phyloP scores from a whole-genome alignment of 495 filamentous ascomycete species.

The Pseudomonodictys pantanalensis region DNA sequence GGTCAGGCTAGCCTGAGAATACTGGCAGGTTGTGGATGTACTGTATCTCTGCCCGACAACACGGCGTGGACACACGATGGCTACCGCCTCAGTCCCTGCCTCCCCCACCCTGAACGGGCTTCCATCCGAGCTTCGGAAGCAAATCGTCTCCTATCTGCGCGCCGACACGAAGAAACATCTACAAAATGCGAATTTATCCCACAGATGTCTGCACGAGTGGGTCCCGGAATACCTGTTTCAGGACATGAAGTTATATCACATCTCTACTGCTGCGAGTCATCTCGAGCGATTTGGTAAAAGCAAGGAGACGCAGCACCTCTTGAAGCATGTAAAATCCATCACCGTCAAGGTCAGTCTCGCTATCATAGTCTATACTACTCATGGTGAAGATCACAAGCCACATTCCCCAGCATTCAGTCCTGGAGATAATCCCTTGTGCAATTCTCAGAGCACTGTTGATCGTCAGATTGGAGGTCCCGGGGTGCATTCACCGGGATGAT shows the following conservation, averaged over 20 bases:
- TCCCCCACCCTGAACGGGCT: conserved; percentile 9
- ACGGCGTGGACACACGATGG: neutral
- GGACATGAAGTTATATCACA: conserved; percentile 13
- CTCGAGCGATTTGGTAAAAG: conserved; percentile 6
- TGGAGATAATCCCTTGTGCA: conserved; percentile 12
- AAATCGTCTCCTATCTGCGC: conserved; percentile 16
- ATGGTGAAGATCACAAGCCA: neutral
- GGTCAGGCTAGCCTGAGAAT: no score
- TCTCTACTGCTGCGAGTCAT: neutral
- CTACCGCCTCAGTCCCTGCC: neutral
- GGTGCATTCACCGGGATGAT: no score
- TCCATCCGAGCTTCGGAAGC: conserved; percentile 15
- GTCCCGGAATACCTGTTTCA: conserved; percentile 22
- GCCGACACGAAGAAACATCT: conserved; percentile 8
- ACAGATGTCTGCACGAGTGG: conserved; percentile 21
- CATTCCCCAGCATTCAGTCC: conserved; percentile 19
- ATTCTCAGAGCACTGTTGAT: no score
- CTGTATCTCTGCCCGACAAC: neutral
- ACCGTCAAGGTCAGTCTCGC: conserved; percentile 5
- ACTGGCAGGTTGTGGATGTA: no score
- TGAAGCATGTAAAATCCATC: conserved; percentile 15
- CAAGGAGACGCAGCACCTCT: neutral
- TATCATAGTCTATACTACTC: neutral
- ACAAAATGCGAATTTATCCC: conserved; percentile 24
- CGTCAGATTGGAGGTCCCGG: no score